phyloP scores from a whole-genome alignment of 2,329 filamentous ascomycete genomes.

The Colletotrichum echinochloae region DNA sequence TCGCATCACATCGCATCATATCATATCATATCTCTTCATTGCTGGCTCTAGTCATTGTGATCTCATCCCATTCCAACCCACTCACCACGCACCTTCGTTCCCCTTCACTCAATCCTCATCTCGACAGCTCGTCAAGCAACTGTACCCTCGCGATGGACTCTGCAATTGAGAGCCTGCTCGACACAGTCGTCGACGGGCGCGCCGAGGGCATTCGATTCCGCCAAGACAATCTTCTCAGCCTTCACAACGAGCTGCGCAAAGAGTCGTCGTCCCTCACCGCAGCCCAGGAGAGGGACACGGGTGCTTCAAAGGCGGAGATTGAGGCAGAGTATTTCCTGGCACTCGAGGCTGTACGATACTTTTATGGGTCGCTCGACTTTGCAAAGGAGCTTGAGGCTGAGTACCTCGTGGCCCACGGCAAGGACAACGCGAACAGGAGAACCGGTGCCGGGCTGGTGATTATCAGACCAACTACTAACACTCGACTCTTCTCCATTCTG shows the following conservation, averaged over 20 bases:
- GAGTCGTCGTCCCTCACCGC: constrained; percentile 51
- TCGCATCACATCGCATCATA: constrained; percentile 1
- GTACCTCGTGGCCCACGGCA: constrained; percentile 42
- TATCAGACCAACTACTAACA: constrained; percentile 44
- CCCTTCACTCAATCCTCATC: not conserved
- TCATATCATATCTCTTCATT: not conserved
- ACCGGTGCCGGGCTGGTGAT: constrained; percentile 43
- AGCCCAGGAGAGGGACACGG: constrained; percentile 55
- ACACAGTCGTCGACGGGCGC: constrained; percentile 58
- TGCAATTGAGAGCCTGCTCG: constrained; percentile 46
- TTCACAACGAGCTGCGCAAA: constrained; percentile 54
- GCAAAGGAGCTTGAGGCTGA: constrained; percentile 42
- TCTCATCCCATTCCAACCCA: not conserved
- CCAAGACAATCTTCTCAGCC: constrained; percentile 57
- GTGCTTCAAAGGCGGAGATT: constrained; percentile 43
- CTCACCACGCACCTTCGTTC: not conserved
- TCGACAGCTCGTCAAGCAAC: not conserved
- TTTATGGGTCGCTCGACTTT: constrained; percentile 54
- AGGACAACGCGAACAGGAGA: constrained; percentile 28
- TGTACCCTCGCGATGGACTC: constrained; percentile 13
- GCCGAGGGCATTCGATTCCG: constrained; percentile 59
- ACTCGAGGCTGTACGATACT: constrained; percentile 52
- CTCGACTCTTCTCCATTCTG: constrained; percentile 45
- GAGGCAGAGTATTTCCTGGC: constrained; percentile 56
- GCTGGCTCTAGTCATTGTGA: not conserved